Evolutionary conservation across 441 rosid genomes (phyloP).

Genomic region (Mallotus repandus): DNA sequence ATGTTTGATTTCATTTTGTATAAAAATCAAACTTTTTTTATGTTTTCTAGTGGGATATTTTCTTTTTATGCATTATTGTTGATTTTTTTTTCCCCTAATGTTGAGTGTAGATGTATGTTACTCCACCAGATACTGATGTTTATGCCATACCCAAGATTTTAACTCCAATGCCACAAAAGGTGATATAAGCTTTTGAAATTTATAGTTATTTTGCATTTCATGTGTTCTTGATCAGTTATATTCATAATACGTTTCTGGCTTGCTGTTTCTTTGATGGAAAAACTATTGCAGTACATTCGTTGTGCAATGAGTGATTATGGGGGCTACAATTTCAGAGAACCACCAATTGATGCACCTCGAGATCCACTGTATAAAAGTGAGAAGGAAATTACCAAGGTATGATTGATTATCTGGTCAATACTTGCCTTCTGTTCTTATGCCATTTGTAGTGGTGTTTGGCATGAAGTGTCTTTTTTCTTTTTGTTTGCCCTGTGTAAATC

Average conservation of each 20-base stretch:
- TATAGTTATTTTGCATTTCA: neutral
- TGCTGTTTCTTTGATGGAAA: conserved; percentile 6
- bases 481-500: neutral
- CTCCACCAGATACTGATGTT: conserved; percentile 89
- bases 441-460: neutral
- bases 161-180: conserved; percentile 94
- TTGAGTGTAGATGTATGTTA: conserved; percentile 77
- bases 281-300: conserved; percentile 69
- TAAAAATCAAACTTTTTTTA: no score
- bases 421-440: no score
- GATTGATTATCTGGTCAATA: conserved; percentile 7
- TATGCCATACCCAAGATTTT: conserved; percentile 86
- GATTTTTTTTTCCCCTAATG: neutral
- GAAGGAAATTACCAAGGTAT: conserved; percentile 77
- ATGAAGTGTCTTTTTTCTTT: neutral
- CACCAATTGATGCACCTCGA: conserved; percentile 84
- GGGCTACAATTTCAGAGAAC: conserved; percentile 81
- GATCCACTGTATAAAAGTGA: conserved; percentile 85
- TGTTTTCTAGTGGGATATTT: no score
- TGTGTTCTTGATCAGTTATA: neutral
- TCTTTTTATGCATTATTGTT: conserved; percentile 3
- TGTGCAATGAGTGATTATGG: conserved; percentile 85
- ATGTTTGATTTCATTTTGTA: no score
- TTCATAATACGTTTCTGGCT: neutral
- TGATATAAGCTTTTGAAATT: conserved; percentile 5